Evolutionary conservation across 169 alveolate genomes (phyloP).

Genomic region (Blepharisma undulans): DNA sequence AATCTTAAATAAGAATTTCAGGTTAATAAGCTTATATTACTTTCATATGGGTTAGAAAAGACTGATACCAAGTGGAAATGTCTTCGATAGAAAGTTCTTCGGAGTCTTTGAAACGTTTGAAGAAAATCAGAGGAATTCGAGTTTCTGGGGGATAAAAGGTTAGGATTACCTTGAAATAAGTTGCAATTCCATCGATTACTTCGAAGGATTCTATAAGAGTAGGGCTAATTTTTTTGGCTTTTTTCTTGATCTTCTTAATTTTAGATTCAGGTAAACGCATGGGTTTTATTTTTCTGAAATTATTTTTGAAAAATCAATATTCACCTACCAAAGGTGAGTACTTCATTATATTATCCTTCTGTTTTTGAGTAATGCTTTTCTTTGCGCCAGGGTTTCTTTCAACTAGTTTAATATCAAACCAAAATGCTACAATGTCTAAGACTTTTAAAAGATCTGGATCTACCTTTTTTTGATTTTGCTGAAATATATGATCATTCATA

Average conservation of each 20-base stretch:
- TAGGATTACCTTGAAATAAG: neutral
- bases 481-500: neutral
- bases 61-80: neutral
- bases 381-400: neutral
- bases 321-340: neutral
- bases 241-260: neutral
- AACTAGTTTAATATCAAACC: neutral
- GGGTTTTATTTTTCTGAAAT: neutral
- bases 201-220: neutral
- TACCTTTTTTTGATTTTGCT: neutral
- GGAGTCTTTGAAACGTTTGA: neutral
- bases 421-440: neutral
- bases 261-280: neutral
- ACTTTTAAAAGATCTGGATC: neutral
- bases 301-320: neutral
- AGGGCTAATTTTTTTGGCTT: neutral
- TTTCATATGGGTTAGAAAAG: neutral
- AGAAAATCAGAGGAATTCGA: neutral
- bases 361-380: neutral
- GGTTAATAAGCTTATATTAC: neutral
- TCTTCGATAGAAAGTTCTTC: neutral
- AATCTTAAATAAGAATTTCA: neutral
- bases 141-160: neutral
- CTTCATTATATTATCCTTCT: neutral
- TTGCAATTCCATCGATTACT: neutral